Evolutionary conservation across 805 yeast genomes (phyloP).

Genomic region (Ogataea henricii): DNA sequence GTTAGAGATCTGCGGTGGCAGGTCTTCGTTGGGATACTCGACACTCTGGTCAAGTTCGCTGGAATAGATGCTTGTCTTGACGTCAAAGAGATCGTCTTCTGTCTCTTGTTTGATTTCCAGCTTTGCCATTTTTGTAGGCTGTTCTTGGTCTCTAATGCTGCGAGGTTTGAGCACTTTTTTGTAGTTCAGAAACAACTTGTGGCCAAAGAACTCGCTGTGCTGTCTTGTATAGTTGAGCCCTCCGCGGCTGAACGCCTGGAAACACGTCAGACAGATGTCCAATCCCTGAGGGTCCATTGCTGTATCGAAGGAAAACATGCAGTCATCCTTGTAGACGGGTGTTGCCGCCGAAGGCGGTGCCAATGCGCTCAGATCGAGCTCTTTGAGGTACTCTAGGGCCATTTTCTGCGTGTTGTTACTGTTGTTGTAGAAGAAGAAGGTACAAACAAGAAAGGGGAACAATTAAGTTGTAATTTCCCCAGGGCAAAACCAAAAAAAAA

Average conservation of each 20-base stretch:
- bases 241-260: conserved; percentile 63
- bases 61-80: conserved; percentile 43
- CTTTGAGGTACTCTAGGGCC: conserved; percentile 23
- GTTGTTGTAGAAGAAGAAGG: neutral
- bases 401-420: conserved; percentile 4
- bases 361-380: conserved; percentile 18
- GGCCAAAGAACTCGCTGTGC: conserved; percentile 56
- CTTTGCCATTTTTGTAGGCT: conserved; percentile 54
- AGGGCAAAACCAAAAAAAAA: neutral
- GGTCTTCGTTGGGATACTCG: conserved; percentile 31
- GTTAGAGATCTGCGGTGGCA: conserved; percentile 33
- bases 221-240: conserved; percentile 51
- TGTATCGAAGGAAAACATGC: conserved; percentile 82
- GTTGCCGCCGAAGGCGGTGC: conserved; percentile 33
- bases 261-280: conserved; percentile 75
- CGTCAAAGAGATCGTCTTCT: conserved; percentile 65
- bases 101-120: conserved; percentile 64
- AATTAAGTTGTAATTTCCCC: neutral
- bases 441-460: neutral
- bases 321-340: conserved; percentile 80
- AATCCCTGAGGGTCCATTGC: conserved; percentile 58
- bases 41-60: conserved; percentile 31
- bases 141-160: conserved; percentile 32
- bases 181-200: conserved; percentile 61
- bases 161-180: conserved; percentile 50